phyloP scores from a whole-genome alignment of 768 basidiomycete species.

The Galerina sulciceps region DNA sequence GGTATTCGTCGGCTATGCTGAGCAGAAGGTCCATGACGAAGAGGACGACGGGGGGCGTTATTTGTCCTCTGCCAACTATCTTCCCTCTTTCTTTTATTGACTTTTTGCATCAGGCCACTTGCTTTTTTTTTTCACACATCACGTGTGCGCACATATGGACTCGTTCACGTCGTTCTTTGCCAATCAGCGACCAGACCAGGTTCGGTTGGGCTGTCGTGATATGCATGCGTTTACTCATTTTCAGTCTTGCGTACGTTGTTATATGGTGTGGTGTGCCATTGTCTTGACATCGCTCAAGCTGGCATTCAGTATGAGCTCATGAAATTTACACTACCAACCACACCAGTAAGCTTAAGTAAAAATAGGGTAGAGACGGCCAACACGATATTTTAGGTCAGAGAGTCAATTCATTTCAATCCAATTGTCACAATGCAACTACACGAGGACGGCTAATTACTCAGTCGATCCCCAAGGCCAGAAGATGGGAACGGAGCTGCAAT shows the following conservation, averaged over 20 bases:
- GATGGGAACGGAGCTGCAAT: constrained; percentile 41
- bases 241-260: no score
- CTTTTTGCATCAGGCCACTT: constrained; percentile 44
- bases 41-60: neutral
- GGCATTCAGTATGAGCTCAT: neutral
- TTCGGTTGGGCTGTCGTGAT: no score
- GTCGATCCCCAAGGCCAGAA: constrained; percentile 51
- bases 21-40: constrained; percentile 85
- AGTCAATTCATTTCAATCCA: neutral
- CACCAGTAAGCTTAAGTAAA: no score
- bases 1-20: constrained; percentile 63
- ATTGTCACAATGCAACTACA: no score
- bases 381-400: no score
- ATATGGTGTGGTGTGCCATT: no score
- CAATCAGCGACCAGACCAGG: no score
- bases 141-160: constrained; percentile 23
- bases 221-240: no score
- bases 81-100: constrained; percentile 23
- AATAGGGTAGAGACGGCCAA: no score
- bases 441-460: neutral
- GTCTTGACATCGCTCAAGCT: no score
- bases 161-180: no score
- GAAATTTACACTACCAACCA: neutral
- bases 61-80: neutral
- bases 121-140: constrained; percentile 31